phyloP scores from a whole-genome alignment of 257 asterid genomes.

The Leptodermis oblonga region DNA sequence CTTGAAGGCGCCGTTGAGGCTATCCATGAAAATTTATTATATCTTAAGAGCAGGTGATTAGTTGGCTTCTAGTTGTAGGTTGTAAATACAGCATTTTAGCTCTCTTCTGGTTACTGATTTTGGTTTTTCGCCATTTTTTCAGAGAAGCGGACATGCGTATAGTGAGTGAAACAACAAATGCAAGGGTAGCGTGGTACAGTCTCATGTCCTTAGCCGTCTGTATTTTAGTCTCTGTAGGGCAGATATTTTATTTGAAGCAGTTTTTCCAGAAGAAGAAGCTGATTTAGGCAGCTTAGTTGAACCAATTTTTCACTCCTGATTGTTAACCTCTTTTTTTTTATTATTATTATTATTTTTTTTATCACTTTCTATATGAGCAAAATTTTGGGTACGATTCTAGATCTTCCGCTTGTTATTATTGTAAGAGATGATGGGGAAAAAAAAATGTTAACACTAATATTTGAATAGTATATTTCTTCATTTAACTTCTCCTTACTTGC shows the following conservation, averaged over 20 bases:
- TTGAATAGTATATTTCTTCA: not conserved
- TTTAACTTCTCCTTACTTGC: not conserved
- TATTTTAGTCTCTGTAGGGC: constrained; percentile 48
- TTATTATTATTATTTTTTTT: not conserved
- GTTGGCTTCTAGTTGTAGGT: not conserved
- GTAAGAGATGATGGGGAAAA: not conserved
- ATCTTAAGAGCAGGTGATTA: constrained; percentile 64
- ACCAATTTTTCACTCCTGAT: constrained; percentile 21
- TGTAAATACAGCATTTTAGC: constrained; percentile 3
- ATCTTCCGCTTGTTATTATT: not conserved
- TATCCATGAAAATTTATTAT: constrained; percentile 70
- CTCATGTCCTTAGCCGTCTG: constrained; percentile 67
- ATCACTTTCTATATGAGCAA: not conserved
- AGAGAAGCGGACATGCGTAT: constrained; percentile 82
- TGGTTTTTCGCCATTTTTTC: constrained; percentile 11
- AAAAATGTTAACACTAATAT: not conserved
- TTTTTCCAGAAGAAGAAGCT: constrained; percentile 86
- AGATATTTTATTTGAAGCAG: constrained; percentile 55
- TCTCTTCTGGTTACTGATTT: not conserved
- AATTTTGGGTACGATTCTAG: constrained; percentile 7
- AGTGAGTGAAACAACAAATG: constrained; percentile 59
- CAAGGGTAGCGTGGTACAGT: constrained; percentile 80
- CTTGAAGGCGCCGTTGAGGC: constrained; percentile 91
- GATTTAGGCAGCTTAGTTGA: constrained; percentile 44
- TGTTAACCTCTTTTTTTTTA: constrained; percentile 1